Evolutionary conservation across 108 stramenopile genomes (phyloP).

Genomic region (Cylindrotheca fusiformis): DNA sequence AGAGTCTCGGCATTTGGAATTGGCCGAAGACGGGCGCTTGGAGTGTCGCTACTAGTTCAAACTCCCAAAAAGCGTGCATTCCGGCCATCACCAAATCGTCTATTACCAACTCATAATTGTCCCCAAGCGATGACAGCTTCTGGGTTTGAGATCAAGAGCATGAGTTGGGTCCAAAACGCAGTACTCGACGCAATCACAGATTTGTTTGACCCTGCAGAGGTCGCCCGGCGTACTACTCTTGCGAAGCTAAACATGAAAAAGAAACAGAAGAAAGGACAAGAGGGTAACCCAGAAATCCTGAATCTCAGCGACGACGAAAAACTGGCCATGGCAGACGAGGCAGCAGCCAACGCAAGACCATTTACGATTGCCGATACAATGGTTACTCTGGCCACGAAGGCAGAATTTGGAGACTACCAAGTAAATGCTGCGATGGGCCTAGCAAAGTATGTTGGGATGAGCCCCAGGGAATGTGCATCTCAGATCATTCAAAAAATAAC

Average conservation of each 20-base stretch:
- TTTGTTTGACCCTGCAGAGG: constrained; percentile 72
- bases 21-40: too few species aligned
- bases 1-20: too few species aligned
- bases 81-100: too few species aligned
- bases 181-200: constrained; percentile 71
- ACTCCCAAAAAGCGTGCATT: too few species aligned
- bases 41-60: too few species aligned
- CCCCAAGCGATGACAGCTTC: too few species aligned
- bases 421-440: constrained; percentile 85
- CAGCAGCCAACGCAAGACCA: constrained; percentile 54
- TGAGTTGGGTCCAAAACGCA: constrained; percentile 58
- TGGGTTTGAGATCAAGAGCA: constrained; percentile 19
- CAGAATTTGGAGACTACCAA: constrained; percentile 95
- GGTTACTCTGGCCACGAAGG: constrained; percentile 77
- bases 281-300: constrained; percentile 16
- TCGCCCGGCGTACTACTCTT: constrained; percentile 60
- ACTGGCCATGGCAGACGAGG: constrained; percentile 48
- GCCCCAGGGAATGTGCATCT: constrained; percentile 68
- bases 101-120: too few species aligned
- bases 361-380: constrained; percentile 63
- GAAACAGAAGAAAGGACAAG: constrained; percentile 46
- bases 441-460: constrained; percentile 43
- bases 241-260: constrained; percentile 73
- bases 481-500: constrained; percentile 65
- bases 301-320: constrained; percentile 62